Percentiles rank a stretch among this genome's conserved stretches.
Conservation (phyloP, 2,329 filamentous ascomycete species). For the Aspergillus sp. region DNA sequence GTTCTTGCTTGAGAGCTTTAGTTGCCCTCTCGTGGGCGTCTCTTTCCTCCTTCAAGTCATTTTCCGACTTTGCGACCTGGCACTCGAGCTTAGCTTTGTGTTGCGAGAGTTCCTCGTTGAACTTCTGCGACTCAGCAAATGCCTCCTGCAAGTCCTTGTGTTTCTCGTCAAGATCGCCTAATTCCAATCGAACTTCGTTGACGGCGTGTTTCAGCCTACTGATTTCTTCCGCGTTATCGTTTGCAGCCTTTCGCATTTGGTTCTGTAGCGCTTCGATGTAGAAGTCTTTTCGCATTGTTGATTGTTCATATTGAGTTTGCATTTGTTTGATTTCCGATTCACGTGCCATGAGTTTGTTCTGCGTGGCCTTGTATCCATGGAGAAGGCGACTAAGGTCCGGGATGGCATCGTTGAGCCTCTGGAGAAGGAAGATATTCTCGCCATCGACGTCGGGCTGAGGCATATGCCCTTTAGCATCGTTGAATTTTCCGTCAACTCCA, state of each 20-base stretch:
- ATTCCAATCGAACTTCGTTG: constrained; percentile 45
- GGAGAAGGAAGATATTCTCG: constrained; percentile 35
- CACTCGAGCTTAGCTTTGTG: constrained; percentile 40
- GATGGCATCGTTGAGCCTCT: constrained; percentile 41
- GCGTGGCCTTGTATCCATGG: constrained; percentile 45
- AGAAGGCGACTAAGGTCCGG: constrained; percentile 41
- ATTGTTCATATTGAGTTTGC: constrained; percentile 45
- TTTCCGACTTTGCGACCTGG: constrained; percentile 32
- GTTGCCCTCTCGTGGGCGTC: constrained; percentile 39
- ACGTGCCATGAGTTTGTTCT: constrained; percentile 43
- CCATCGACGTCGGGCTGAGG: constrained; percentile 25
- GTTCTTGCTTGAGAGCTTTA: constrained; percentile 26
- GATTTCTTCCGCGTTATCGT: constrained; percentile 45
- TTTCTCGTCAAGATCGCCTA: constrained; percentile 46
- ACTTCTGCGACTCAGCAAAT: constrained; percentile 38
- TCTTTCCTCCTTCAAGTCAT: constrained; percentile 33
- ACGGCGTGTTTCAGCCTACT: constrained; percentile 36
- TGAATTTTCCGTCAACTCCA: not conserved
- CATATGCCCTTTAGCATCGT: constrained; percentile 17
- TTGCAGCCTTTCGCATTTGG: constrained; percentile 44
- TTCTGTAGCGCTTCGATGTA: constrained; percentile 48
- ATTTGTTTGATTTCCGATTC: constrained; percentile 46
- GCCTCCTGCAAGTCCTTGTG: constrained; percentile 46
- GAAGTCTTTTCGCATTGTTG: constrained; percentile 46
- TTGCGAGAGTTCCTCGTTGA: constrained; percentile 39